Evolutionary conservation across 441 rosid species (phyloP), one percentile per base, ranked within the genome.

Genomic region (Jatropha podagrica): DNA sequence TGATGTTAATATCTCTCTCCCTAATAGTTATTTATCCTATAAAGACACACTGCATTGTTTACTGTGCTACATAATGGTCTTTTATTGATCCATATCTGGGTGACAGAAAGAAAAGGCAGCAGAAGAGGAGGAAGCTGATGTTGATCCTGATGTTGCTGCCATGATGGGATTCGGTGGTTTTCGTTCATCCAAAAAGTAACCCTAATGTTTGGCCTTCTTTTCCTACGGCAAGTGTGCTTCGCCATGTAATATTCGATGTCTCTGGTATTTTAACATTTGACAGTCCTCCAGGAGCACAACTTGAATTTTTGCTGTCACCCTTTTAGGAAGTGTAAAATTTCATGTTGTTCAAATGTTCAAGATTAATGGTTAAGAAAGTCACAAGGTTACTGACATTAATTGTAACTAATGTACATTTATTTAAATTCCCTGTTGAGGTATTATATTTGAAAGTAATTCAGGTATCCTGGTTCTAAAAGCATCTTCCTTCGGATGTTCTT

Each of bases 121-220:
- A 14, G 97, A 91, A 72, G 98, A 90, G 78, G 97, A 90, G 80
- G 99, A 91, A 80, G 85, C 87, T 4, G 97, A 95, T 71, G 81
- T 87, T 63, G 97, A 92, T 83, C 91, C 97, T 0, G 97, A 93
- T 56, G 91, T 95, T 79, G 99, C 99, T 56, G 97, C 95, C 72
- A 78, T 92, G 93, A 95, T 95, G 99, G 99, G 99, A 69, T 95
- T 95, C 42, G 98, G 97, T 7, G 96, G 99, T 66, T 95, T 95
- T 71, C 85, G 97, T 51, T 88, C 97, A 40, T 91, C 97, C 4
- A 93, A 93, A 74, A 91, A 92, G 72, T 88, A 81, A 78, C 46
- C 26, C 48, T 23, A 46, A 63, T 42, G 27, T 60, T 49, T 26
- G 60, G 37, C 65, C 61, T 41, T 48, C 41, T 58, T 51, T 13